These are phyloP conservation scores for Ustilago trichophora DNA, from an alignment of 1,284 basidiomycete genomes.

Conservation along the genomic window DNA sequence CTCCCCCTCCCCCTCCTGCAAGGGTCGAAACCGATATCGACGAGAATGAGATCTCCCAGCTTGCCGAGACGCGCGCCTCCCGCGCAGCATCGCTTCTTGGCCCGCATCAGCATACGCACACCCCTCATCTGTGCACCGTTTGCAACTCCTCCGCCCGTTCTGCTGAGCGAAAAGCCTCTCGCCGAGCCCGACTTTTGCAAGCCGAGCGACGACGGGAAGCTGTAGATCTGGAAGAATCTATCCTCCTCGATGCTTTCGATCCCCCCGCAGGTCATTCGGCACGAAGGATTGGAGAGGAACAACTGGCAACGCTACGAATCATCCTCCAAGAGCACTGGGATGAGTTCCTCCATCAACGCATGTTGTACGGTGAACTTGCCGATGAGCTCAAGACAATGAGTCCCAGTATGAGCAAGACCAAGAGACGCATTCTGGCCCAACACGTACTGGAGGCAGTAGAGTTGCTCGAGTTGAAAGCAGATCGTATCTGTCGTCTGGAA, in stretches of 20 bases:
- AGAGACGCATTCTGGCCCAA: conserved; percentile 54
- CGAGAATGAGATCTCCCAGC: conserved; percentile 44
- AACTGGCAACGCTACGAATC: conserved; percentile 7
- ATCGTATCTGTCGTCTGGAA: conserved; percentile 53
- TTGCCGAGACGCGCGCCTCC: conserved; percentile 30
- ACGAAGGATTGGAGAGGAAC: neutral
- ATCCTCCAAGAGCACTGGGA: conserved; percentile 58
- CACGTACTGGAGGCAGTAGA: conserved; percentile 64
- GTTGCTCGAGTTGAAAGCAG: conserved; percentile 56
- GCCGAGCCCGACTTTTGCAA: conserved; percentile 14
- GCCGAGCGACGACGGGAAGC: conserved; percentile 21
- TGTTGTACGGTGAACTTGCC: conserved; percentile 61
- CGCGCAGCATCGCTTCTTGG: conserved; percentile 15
- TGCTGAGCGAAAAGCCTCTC: conserved; percentile 23
- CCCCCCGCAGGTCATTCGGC: neutral
- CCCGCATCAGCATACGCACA: conserved; percentile 14
- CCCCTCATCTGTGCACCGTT: conserved; percentile 34
- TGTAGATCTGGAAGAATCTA: conserved; percentile 34
- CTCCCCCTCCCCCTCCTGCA: neutral
- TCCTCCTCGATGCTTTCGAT: conserved; percentile 19
- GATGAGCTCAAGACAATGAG: conserved; percentile 61
- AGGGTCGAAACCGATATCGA: conserved; percentile 3
- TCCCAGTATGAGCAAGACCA: conserved; percentile 50
- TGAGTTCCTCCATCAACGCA: conserved; percentile 60
- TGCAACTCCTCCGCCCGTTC: conserved; percentile 14